Evolutionary conservation across 352 stramenopile species (phyloP), one percentile per base, ranked within the genome.

Genomic region (Achlya hypogyna): DNA sequence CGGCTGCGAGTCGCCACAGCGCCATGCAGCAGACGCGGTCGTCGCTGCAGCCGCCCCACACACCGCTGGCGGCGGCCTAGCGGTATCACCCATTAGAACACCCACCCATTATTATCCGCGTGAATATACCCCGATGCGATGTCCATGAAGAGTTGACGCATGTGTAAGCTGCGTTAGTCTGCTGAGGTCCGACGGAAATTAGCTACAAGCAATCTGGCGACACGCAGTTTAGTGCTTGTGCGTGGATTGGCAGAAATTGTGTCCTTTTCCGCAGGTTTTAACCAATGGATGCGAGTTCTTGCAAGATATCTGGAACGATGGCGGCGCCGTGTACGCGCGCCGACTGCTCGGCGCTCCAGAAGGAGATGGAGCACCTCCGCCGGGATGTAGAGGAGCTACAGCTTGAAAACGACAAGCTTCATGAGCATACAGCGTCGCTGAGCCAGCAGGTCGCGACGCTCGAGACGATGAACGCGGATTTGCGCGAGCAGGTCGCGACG

Each of bases 341-440:
- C 31, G 49, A 56, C 49, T 92, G 84, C 64, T 83, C 82, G 35
- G 79, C 79, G 28, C 69, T 83, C 34, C 79, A 78, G 20, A 72
- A 92, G 60, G 84, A 90, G 69, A 67, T 90, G 59, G 79, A 78
- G 69, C 73, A 87, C 12, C 64, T 88, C 25, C 71, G 72, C 5
- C 74, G 79, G 43, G 81, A 92, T 59, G 59, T 88, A 18, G 70
- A 85, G 25, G 80, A 88, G 71, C 47, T 90, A 10, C 76, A 81
- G 71, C 56, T 71, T 54, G 80, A 92, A 66, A 85, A 78, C 54
- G 79, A 89, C 49, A 70, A 81, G 70, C 73, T 90, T n/a, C 76
- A 87, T 63, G 82, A 91, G 16, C 71, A 81, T 42, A 59, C 87
- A 45, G 72, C 72, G 9, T 43, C 58, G 0, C 53, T 85, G 28